A percentile compares a stretch with the other conserved stretches of the same genome.
These are phyloP conservation scores for Bondarzewia mesenterica DNA, from an alignment of 1,284 basidiomycete species.

Conservation along the genomic window DNA sequence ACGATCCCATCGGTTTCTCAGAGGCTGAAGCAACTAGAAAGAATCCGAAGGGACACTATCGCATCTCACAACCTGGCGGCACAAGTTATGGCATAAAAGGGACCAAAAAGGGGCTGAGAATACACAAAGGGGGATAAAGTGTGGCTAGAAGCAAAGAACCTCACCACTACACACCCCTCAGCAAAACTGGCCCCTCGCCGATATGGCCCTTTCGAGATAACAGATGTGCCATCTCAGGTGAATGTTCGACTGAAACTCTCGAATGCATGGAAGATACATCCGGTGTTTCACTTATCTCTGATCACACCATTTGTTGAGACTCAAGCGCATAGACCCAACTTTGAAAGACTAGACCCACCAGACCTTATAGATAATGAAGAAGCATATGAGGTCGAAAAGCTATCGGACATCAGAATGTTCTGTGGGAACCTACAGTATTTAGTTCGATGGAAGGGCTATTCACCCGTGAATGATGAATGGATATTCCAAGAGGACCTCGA, in stretches of 20 bases:
- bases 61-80: too few relatives aligned
- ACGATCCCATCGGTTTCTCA: too few relatives aligned
- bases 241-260: slow-evolving; percentile 3
- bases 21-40: too few relatives aligned
- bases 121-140: too few relatives aligned
- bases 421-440: too few relatives aligned
- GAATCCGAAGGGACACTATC: too few relatives aligned
- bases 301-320: slow-evolving; percentile 9
- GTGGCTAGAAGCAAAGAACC: not conserved
- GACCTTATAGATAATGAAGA: not conserved
- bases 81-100: too few relatives aligned
- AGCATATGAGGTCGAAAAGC: not conserved
- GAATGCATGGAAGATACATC: slow-evolving; percentile 9
- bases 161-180: not conserved
- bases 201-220: not conserved
- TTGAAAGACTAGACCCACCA: not conserved
- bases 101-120: too few relatives aligned
- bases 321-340: not conserved
- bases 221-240: not conserved
- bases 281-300: slow-evolving; percentile 8
- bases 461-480: too few relatives aligned
- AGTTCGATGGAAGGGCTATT: too few relatives aligned
- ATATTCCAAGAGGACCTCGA: too few relatives aligned
- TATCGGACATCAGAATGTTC: too few relatives aligned
- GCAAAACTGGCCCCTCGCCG: not conserved